Conservation (phyloP, 495 filamentous ascomycete genomes). For the Penicillium robsamsonii region DNA sequence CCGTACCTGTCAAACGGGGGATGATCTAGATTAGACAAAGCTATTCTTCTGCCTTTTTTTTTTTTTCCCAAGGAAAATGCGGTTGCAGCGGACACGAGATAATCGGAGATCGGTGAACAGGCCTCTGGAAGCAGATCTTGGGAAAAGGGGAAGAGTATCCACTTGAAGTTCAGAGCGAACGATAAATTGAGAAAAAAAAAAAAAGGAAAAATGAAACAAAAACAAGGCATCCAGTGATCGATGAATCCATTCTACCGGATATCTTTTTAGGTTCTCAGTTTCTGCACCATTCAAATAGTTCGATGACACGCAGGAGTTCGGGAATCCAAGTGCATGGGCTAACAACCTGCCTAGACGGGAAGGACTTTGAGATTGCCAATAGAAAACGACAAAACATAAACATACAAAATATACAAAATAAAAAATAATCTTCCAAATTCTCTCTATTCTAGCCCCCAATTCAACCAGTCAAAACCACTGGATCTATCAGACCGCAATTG, state of each 20-base stretch:
- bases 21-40: neutral
- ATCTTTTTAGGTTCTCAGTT: slow-evolving; percentile 6
- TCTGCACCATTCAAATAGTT: slow-evolving; percentile 13
- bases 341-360: slow-evolving; percentile 7
- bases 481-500: slow-evolving; percentile 30
- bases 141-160: slow-evolving; percentile 3
- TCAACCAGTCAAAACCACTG: slow-evolving; percentile 20
- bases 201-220: neutral
- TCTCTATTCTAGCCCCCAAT: neutral
- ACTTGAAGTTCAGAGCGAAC: neutral
- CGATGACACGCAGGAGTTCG: slow-evolving; percentile 13
- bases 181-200: neutral
- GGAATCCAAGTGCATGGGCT: no score
- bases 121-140: neutral
- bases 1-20: neutral
- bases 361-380: slow-evolving; percentile 19
- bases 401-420: neutral
- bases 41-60: slow-evolving; percentile 12
- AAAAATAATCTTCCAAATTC: neutral
- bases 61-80: slow-evolving; percentile 5
- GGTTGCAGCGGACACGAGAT: slow-evolving; percentile 31
- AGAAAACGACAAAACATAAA: slow-evolving; percentile 1
- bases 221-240: neutral
- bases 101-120: slow-evolving; percentile 13
- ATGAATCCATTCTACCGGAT: slow-evolving; percentile 19